Conservation (phyloP, 129 eudicot species). For the Artemisia tridentata region DNA sequence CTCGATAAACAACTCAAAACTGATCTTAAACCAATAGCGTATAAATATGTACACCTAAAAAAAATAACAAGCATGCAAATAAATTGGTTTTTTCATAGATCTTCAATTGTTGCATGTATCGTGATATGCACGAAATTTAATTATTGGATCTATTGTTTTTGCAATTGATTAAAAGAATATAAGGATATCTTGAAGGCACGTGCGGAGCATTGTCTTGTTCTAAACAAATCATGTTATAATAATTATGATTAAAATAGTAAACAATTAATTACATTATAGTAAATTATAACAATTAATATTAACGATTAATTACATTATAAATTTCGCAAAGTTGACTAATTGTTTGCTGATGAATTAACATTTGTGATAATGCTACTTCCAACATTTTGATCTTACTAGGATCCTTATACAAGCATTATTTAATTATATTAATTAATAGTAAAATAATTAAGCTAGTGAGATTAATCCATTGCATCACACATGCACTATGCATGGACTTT, state of each 20-base stretch:
- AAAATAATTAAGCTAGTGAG: not conserved
- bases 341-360: conserved; percentile 21
- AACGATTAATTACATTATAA: conserved; percentile 17
- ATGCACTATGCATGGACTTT: conserved; percentile 10
- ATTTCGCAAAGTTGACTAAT: conserved; percentile 17
- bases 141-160: not conserved
- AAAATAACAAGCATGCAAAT: too few species aligned
- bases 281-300: conserved; percentile 2
- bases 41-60: too few species aligned
- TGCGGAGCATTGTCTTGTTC: conserved; percentile 31
- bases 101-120: not conserved
- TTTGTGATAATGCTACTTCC: conserved; percentile 19
- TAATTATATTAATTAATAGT: not conserved
- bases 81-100: too few species aligned
- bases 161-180: not conserved
- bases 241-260: not conserved
- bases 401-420: conserved; percentile 8
- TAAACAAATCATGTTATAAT: conserved; percentile 12
- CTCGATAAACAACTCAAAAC: too few species aligned
- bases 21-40: too few species aligned
- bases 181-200: conserved; percentile 11
- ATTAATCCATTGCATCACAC: conserved; percentile 3
- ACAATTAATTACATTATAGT: too few species aligned
- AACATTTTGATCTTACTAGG: conserved; percentile 30
- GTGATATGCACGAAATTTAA: not conserved